These are phyloP conservation scores for Corchorus capsularis DNA, from an alignment of 345 rosid species.

Conservation along the genomic window DNA sequence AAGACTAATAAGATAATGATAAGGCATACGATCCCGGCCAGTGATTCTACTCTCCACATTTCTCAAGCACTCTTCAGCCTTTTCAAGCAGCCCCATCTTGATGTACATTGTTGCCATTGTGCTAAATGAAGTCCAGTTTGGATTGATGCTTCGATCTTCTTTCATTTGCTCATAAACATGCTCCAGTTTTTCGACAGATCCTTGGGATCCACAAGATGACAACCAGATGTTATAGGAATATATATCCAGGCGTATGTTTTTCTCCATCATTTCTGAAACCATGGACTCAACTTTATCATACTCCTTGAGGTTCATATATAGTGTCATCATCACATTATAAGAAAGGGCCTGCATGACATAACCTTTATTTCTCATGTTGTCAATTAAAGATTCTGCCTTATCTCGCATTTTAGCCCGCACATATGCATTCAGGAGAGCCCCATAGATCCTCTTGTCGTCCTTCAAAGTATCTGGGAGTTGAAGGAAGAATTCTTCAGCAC, in stretches of 20 bases:
- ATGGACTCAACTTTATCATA: conserved; percentile 63
- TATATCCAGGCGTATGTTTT: conserved; percentile 63
- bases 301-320: conserved; percentile 81
- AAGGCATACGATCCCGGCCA: conserved; percentile 78
- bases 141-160: conserved; percentile 51
- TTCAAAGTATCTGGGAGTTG: conserved; percentile 56
- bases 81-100: conserved; percentile 66
- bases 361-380: conserved; percentile 66
- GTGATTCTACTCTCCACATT: conserved; percentile 79
- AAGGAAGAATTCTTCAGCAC: conserved; percentile 68
- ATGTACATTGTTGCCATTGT: conserved; percentile 90
- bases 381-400: conserved; percentile 70
- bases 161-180: conserved; percentile 76
- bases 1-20: conserved; percentile 82
- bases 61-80: conserved; percentile 85
- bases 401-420: conserved; percentile 60
- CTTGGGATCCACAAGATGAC: conserved; percentile 74
- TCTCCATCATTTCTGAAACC: conserved; percentile 81
- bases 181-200: conserved; percentile 74
- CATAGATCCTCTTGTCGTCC: conserved; percentile 88
- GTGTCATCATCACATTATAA: conserved; percentile 96
- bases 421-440: conserved; percentile 83
- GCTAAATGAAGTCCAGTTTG: conserved; percentile 94
- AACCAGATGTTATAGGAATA: conserved; percentile 96
- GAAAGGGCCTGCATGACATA: conserved; percentile 54